These are phyloP conservation scores for Didymellaceae sp. DNA, from an alignment of 2,329 filamentous ascomycete genomes.

Conservation along the genomic window DNA sequence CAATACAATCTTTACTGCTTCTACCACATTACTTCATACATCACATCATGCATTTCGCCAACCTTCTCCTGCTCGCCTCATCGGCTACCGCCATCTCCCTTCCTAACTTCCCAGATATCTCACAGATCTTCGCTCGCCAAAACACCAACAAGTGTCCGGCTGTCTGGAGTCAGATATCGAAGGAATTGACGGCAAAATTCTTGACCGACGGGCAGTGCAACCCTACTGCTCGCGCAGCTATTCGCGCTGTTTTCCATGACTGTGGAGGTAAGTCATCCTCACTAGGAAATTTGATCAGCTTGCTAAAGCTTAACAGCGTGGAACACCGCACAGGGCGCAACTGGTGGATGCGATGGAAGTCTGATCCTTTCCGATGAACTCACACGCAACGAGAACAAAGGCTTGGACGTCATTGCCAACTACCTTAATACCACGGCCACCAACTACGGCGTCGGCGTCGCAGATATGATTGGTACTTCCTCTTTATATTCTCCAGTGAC, in stretches of 20 bases:
- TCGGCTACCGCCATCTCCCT: constrained; percentile 26
- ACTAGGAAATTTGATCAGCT: no score
- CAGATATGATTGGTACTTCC: constrained; percentile 14
- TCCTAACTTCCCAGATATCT: constrained; percentile 17
- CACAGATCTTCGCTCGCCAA: constrained; percentile 21
- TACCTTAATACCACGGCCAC: constrained; percentile 45
- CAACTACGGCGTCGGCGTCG: constrained; percentile 39
- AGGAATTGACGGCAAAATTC: constrained; percentile 11
- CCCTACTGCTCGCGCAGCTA: constrained; percentile 24
- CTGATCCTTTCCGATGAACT: constrained; percentile 23
- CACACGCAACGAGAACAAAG: constrained; percentile 45
- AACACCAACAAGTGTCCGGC: constrained; percentile 14
- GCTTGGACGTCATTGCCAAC: constrained; percentile 49
- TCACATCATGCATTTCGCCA: constrained; percentile 24
- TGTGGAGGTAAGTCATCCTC: no score
- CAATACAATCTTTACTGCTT: not conserved
- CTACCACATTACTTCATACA: no score
- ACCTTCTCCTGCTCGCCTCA: constrained; percentile 22
- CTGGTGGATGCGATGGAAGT: constrained; percentile 22
- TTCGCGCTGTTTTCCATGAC: constrained; percentile 26
- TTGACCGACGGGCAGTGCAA: constrained; percentile 32
- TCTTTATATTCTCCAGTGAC: no score
- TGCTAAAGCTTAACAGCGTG: no score
- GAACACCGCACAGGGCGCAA: constrained; percentile 22
- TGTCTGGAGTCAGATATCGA: constrained; percentile 16